Percentiles rank a stretch among this genome's conserved stretches.
Evolutionary conservation across 169 alveolate species (phyloP).

Genomic region (Plasmodium gallinaceum): DNA sequence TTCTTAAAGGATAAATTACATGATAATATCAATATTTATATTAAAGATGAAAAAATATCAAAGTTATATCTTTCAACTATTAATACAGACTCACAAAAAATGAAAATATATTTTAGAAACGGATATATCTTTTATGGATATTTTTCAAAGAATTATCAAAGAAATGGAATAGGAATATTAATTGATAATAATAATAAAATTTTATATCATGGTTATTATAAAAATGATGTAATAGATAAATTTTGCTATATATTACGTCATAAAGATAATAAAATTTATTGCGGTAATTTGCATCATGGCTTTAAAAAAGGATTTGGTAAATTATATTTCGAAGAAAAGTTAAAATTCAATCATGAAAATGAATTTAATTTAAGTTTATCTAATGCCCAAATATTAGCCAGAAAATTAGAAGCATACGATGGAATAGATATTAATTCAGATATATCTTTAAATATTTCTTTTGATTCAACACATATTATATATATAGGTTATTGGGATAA

Average conservation of each 20-base stretch:
- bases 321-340: constrained; percentile 68
- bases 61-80: constrained; percentile 35
- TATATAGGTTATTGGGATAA: constrained; percentile 75
- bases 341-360: constrained; percentile 38
- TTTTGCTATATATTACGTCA: constrained; percentile 75
- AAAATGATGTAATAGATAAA: constrained; percentile 74
- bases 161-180: constrained; percentile 77
- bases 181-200: constrained; percentile 74
- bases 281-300: constrained; percentile 68
- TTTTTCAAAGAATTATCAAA: constrained; percentile 31
- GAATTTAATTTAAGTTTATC: constrained; percentile 60
- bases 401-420: constrained; percentile 67
- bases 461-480: constrained; percentile 52
- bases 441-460: constrained; percentile 35
- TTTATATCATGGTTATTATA: constrained; percentile 77
- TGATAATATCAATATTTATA: constrained; percentile 41
- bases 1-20: constrained; percentile 64
- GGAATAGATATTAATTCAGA: constrained; percentile 59
- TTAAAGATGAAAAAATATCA: constrained; percentile 72
- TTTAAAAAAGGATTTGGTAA: constrained; percentile 76
- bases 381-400: constrained; percentile 44
- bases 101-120: constrained; percentile 64
- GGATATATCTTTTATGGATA: constrained; percentile 76
- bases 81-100: constrained; percentile 37
- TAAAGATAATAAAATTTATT: constrained; percentile 71